Conservation (phyloP, 2,329 filamentous ascomycete genomes). For the Cordyceps farinosa region DNA sequence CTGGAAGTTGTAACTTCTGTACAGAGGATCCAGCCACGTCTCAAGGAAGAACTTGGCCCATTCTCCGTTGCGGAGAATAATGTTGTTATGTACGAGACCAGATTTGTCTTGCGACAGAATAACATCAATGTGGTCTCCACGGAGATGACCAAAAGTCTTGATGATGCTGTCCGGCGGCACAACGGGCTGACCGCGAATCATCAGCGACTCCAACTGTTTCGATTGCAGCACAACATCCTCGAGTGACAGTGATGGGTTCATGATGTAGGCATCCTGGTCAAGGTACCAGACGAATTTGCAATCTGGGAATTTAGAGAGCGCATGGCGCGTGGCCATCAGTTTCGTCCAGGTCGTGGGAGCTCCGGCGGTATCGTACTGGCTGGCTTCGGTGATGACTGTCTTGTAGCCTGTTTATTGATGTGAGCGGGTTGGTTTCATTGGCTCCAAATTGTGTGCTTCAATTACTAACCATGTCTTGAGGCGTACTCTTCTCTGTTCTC, state of each 20-base stretch:
- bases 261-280: constrained; percentile 80
- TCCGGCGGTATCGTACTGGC: constrained; percentile 68
- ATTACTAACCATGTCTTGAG: constrained; percentile 67
- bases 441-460: neutral
- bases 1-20: constrained; percentile 91
- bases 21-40: constrained; percentile 93
- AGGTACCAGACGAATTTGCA: constrained; percentile 84
- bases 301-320: constrained; percentile 74
- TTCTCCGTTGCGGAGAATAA: constrained; percentile 76
- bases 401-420: constrained; percentile 63
- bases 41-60: constrained; percentile 94
- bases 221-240: constrained; percentile 68
- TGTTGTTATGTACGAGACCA: constrained; percentile 72
- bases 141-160: constrained; percentile 84
- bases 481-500: constrained; percentile 86
- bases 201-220: constrained; percentile 65
- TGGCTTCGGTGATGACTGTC: constrained; percentile 74
- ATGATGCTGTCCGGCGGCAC: constrained; percentile 97
- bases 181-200: constrained; percentile 81
- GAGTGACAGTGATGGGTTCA: constrained; percentile 70
- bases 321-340: constrained; percentile 83
- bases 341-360: constrained; percentile 66
- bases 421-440: neutral
- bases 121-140: constrained; percentile 72
- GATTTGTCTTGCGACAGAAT: constrained; percentile 81